Evolutionary conservation across 1,284 basidiomycete species (phyloP).

Genomic region (Malassezia obtusa): DNA sequence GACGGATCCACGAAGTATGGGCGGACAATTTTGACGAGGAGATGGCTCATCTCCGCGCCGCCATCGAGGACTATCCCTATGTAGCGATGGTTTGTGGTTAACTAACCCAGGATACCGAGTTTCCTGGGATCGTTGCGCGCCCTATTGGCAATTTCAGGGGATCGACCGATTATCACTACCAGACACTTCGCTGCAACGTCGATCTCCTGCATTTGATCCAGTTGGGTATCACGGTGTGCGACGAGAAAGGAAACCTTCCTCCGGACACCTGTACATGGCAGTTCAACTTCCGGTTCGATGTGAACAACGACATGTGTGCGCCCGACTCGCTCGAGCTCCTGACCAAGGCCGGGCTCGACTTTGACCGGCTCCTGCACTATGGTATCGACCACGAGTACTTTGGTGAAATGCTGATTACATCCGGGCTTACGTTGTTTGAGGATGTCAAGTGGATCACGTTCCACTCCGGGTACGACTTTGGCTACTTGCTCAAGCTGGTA

Average conservation of each 20-base stretch:
- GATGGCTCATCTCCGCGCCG: slow-evolving; percentile 73
- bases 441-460: slow-evolving; percentile 97
- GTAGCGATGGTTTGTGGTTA: slow-evolving; percentile 63
- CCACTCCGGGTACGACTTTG: slow-evolving; percentile 99
- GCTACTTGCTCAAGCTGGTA: slow-evolving; percentile 90
- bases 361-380: slow-evolving; percentile 80
- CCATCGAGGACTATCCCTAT: slow-evolving; percentile 83
- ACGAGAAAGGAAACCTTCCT: slow-evolving; percentile 82
- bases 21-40: slow-evolving; percentile 81
- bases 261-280: slow-evolving; percentile 83
- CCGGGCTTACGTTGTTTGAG: slow-evolving; percentile 76
- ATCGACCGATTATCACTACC: slow-evolving; percentile 96
- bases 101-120: slow-evolving; percentile 68
- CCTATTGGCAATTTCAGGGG: slow-evolving; percentile 95
- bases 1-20: slow-evolving; percentile 67
- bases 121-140: slow-evolving; percentile 92
- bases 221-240: slow-evolving; percentile 84
- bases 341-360: slow-evolving; percentile 90
- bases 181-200: slow-evolving; percentile 92
- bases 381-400: slow-evolving; percentile 91
- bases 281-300: slow-evolving; percentile 93
- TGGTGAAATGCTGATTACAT: slow-evolving; percentile 92
- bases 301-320: slow-evolving; percentile 92
- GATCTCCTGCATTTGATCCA: slow-evolving; percentile 97
- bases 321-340: slow-evolving; percentile 91